Conservation (phyloP, 805 yeast genomes). For the Kuraishia piskuri region DNA sequence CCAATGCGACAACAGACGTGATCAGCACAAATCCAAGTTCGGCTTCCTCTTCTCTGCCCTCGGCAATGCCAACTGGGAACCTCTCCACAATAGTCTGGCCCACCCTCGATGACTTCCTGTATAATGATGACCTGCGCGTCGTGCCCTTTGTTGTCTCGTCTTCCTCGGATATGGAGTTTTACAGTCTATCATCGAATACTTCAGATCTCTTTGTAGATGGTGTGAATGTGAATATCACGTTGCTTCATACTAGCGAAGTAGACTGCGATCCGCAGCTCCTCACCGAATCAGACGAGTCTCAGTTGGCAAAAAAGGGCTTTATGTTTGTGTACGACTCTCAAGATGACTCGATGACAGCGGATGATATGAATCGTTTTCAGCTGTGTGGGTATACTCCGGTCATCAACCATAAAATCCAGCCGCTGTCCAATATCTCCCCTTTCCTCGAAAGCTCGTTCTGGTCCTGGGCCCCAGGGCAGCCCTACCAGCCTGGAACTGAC, state of each 20-base stretch:
- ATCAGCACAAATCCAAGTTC: background rate
- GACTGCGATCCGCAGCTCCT: background rate
- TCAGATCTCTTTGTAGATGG: background rate
- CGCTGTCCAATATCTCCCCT: conserved; percentile 18
- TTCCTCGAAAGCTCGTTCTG: conserved; percentile 38
- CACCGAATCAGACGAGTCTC: background rate
- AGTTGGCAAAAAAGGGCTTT: background rate
- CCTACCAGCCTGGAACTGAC: conserved; percentile 20
- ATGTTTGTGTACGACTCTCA: conserved; percentile 27
- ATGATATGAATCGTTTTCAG: conserved; percentile 28
- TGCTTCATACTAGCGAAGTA: background rate
- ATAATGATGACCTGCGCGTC: conserved; percentile 23
- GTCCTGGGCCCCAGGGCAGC: conserved; percentile 69
- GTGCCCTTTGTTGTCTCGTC: conserved; percentile 24
- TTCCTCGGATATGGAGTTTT: conserved; percentile 13
- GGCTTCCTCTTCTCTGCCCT: background rate
- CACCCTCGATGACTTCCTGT: conserved; percentile 24
- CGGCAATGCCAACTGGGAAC: background rate
- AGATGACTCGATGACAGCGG: conserved; percentile 26
- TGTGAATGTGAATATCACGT: background rate
- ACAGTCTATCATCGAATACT: conserved; percentile 16
- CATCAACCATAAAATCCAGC: conserved; percentile 29
- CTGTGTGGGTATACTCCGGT: conserved; percentile 63
- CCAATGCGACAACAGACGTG: background rate
- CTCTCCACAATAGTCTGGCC: conserved; percentile 22